Evolutionary conservation across 345 rosid genomes (phyloP), one percentile per base, ranked within the genome.

Genomic region (Salix caprea): DNA sequence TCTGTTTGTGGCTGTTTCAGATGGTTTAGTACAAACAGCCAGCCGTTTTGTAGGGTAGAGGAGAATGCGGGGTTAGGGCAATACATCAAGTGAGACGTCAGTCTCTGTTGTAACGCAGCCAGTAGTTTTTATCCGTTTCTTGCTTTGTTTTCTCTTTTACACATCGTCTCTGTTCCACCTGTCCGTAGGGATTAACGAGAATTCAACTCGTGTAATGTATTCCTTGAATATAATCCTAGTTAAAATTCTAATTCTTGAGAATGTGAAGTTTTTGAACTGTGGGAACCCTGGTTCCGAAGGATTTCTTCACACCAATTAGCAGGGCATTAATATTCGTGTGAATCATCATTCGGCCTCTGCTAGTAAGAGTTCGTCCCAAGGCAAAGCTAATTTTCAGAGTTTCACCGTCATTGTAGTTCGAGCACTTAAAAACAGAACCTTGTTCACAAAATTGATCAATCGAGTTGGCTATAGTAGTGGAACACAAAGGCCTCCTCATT

Each of bases 1-100:
- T 78, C 87, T 84, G 81, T 77, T 79, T 79, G 65, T 73, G 85
- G 90, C 89, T 78, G 88, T 74, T 85, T 78, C 86, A 85, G 89
- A 81, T 84, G 71, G 28, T 65, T 75, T 34, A 76, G 70, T 72
- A 80, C 84, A 78, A 71, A 77, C 83, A 60, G 91, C 84, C 83
- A 12, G 72, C 86, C 83, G 82, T 89, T 89, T 89, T 90, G 92
- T 75, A 81, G 84, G 65, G 28, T 77, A 32, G 5, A 58, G 52
- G 74, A 60, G 64, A 14, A 24, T 21, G 32, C 54, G 52, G 64
- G 65, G 10, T 54, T 30, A 52, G 6, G 24, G n/a, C 71, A 76
- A 66, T 44, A 28, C 40, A 69, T 66, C 65, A 16, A 46, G 58
- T 24, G 26, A 24, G 4, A 50, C 5, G 36, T 4, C 1, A 10